Evolutionary conservation across 2,329 filamentous ascomycete genomes (phyloP), one percentile per base, ranked within the genome.

Genomic region (Epichloe gansuensis): DNA sequence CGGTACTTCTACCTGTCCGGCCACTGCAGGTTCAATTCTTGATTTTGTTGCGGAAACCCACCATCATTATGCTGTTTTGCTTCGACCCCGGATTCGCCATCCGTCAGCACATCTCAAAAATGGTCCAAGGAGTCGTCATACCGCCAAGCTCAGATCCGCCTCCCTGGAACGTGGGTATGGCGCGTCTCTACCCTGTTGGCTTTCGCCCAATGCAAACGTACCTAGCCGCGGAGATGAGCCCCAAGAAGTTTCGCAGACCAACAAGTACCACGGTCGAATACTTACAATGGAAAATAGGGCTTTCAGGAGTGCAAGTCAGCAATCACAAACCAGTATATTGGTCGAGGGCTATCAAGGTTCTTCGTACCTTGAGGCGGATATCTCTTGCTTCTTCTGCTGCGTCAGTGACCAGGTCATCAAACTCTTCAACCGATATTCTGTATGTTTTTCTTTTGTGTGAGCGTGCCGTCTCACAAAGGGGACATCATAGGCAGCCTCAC

Each of bases 171-270:
- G 9, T 5, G 21, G 25, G 21, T 11, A 23, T 38, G 17, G 17
- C 21, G 11, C 34, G 21, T 8, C 39, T 3, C 60, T 50, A 62
- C 54, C 58, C 56, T 47, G 54, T 58, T 52, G 77, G 75, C 57
- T 83, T 84, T 56, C 74, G 73, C 48, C 80, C 81, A 58, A 83
- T 82, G 57, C 78, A 82, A 39, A 83, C 76, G 62, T 83, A 82
- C 57, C 79, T 82, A 54, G 38, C 5, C 52, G 17, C 28, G 53
- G 50, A 50, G 45, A 45, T 54, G 41, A 44, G 46, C 34, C 35
- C 38, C 44, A 15, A 42, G 15, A 5, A 4, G 6, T 21, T n/a
- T 45, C 28, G 15, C 9, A 23, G 7, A 7, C 34, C 37, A 6
- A 44, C 43, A 17, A 31, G 23, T 17, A 50, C 15, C 21, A 4